Evolutionary conservation across 495 filamentous ascomycete species (phyloP).

Genomic region (Podospora pseudocomata): DNA sequence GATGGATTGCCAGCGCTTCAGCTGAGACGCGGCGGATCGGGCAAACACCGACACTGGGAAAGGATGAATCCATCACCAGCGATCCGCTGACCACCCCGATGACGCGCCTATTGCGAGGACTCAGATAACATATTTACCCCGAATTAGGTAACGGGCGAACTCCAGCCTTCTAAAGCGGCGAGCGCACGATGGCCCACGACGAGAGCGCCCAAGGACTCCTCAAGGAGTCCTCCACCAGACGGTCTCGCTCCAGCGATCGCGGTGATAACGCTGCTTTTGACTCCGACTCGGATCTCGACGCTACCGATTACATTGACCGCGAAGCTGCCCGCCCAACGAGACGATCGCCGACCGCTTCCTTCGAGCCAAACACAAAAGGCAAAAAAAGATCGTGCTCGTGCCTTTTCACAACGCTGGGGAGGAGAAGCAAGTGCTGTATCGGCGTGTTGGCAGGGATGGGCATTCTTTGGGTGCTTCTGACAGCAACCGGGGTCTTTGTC

Average conservation of each 20-base stretch:
- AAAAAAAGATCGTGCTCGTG: slow-evolving; percentile 17
- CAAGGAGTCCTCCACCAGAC: slow-evolving; percentile 18
- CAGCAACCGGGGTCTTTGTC: slow-evolving; percentile 37
- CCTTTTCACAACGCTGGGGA: slow-evolving; percentile 26
- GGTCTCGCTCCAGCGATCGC: slow-evolving; percentile 27
- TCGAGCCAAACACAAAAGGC: slow-evolving; percentile 6
- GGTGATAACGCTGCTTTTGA: slow-evolving; percentile 28
- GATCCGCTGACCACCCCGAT: neutral
- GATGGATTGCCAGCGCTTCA: slow-evolving; percentile 5
- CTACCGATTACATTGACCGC: slow-evolving; percentile 40
- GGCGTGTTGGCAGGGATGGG: slow-evolving; percentile 26
- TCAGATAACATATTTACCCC: neutral
- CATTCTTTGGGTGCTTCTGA: slow-evolving; percentile 34
- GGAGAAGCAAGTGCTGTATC: slow-evolving; percentile 38
- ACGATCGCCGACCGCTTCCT: slow-evolving; percentile 10
- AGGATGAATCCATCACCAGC: neutral
- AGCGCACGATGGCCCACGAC: slow-evolving; percentile 16
- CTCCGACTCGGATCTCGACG: slow-evolving; percentile 40
- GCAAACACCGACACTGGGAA: neutral
- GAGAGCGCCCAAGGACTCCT: slow-evolving; percentile 27
- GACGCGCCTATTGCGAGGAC: neutral
- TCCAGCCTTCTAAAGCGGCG: neutral
- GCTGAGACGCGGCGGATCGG: neutral
- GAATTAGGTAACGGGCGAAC: neutral
- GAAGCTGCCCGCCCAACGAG: slow-evolving; percentile 13